Evolutionary conservation across 2,329 filamentous ascomycete genomes (phyloP), one percentile per base, ranked within the genome.

Genomic region (Gnomoniopsis smithogilvyi): DNA sequence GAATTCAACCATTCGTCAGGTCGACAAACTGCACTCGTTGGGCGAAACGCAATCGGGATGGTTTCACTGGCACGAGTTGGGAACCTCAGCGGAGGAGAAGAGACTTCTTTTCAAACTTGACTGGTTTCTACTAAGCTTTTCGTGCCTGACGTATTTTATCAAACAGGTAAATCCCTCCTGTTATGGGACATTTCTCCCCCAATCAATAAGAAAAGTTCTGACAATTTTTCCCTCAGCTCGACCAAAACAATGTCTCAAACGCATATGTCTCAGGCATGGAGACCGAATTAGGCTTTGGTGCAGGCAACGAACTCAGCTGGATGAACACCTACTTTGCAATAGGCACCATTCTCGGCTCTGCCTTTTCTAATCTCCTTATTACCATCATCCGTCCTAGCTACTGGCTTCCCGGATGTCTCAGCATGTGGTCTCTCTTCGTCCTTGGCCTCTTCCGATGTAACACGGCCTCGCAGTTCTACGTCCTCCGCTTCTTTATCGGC

Each of bases 401-500:
- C 61, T 78, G 77, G 67, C 72, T 80, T 14, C 70, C 76, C 0
- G 64, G 60, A n/a, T 77, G 71, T 46, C 65, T 72, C 3, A 61
- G 71, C 7, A 53, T 60, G 8, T 79, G 75, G 75, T 75, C 70
- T 4, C 53, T 74, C 21, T 74, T 76, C 36, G 74, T 76, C 1
- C 61, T 77, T 12, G 74, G 75, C 30, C 71, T 78, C 7, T 78
- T 71, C 41, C 73, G 74, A 10, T 75, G 69, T 50, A 67, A 73
- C 21, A 74, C 62, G 1, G 76, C 72, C 0, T 51, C 64, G 6
- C 68, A 77, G 22, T 72, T 78, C 33, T 79, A 78, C 21, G 76
- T 76, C 2, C 70, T 86, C 0, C 76, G 84, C 7, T 79, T 84
- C 58, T 73, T 83, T 47, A 76, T 85, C 33, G 83, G 83, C 49